A percentile compares a stretch with the other conserved stretches of the same genome.
phyloP scores from a whole-genome alignment of 179 eudicot species.

The Heliamphora pulchella region DNA sequence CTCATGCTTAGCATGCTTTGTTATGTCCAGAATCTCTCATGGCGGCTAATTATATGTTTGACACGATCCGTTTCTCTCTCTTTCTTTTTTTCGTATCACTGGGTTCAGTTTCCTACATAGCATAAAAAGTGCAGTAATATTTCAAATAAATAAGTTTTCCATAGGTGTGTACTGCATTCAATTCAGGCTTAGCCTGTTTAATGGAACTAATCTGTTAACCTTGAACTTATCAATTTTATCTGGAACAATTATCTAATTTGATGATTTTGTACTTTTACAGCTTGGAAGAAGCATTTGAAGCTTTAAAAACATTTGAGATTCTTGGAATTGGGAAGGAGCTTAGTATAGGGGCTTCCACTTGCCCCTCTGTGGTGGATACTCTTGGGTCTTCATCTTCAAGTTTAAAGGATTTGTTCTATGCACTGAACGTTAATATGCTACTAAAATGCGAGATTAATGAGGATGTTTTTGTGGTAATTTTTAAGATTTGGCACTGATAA shows the following conservation, averaged over 20 bases:
- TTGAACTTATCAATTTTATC: background rate
- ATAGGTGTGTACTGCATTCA: background rate
- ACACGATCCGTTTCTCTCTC: background rate
- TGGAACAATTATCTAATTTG: conserved; percentile 3
- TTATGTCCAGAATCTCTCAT: background rate
- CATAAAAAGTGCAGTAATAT: background rate
- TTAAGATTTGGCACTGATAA: background rate
- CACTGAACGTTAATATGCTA: conserved; percentile 49
- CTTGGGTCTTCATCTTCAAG: conserved; percentile 47
- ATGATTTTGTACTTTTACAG: conserved; percentile 31
- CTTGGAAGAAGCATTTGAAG: conserved; percentile 72
- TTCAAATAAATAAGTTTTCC: background rate
- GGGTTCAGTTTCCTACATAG: background rate
- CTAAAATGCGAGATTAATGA: conserved; percentile 51
- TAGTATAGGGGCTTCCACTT: conserved; percentile 41
- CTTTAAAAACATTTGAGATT: conserved; percentile 60
- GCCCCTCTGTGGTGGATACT: conserved; percentile 46
- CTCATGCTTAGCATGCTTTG: background rate
- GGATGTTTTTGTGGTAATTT: conserved; percentile 45
- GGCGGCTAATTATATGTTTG: too few species aligned
- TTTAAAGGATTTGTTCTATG: conserved; percentile 61
- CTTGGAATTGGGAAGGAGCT: conserved; percentile 53
- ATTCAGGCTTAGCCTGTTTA: background rate
- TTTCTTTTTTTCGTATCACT: background rate
- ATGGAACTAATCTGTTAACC: background rate